Percentiles rank a stretch among this genome's conserved stretches.
Conservation (phyloP, 306 rosid genomes). For the Crataegus laevigata region DNA sequence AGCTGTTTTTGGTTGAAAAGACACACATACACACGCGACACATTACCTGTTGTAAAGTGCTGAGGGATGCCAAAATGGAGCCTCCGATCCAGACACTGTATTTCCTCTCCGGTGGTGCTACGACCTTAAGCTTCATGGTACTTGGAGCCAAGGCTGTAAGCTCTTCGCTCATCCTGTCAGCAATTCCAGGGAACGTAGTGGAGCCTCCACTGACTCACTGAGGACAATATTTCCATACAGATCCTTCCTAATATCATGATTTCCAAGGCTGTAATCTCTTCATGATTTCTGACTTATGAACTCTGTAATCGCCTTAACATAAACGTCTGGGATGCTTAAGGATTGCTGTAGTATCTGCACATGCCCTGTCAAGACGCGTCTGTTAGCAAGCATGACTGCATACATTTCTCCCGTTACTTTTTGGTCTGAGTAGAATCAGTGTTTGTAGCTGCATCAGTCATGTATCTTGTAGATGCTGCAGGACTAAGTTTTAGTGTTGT, state of each 20-base stretch:
- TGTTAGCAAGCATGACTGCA: background rate
- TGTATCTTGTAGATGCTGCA: background rate
- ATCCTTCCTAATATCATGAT: slow-evolving; percentile 89
- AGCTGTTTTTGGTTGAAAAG: background rate
- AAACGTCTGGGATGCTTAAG: background rate
- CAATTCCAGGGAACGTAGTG: slow-evolving; percentile 95
- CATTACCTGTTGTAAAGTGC: slow-evolving; percentile 98
- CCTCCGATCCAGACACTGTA: slow-evolving; percentile 99
- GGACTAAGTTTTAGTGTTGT: background rate
- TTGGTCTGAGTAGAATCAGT: background rate
- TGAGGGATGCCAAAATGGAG: slow-evolving; percentile 94
- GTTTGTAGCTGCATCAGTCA: background rate
- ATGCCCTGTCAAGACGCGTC: background rate
- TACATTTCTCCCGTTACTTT: background rate
- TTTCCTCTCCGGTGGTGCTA: slow-evolving; percentile 96
- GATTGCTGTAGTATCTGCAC: background rate
- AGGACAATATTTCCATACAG: slow-evolving; percentile 89
- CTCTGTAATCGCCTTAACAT: slow-evolving; percentile 1
- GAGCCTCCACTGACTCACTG: slow-evolving; percentile 94
- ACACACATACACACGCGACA: background rate
- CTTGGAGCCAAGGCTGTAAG: slow-evolving; percentile 91
- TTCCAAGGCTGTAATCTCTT: too few relatives aligned
- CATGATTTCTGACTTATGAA: background rate
- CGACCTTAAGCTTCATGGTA: slow-evolving; percentile 93
- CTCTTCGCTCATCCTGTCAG: slow-evolving; percentile 97